Base-by-base conservation (phyloP, 768 basidiomycete genomes). In the Steccherinum ochraceum region DNA sequence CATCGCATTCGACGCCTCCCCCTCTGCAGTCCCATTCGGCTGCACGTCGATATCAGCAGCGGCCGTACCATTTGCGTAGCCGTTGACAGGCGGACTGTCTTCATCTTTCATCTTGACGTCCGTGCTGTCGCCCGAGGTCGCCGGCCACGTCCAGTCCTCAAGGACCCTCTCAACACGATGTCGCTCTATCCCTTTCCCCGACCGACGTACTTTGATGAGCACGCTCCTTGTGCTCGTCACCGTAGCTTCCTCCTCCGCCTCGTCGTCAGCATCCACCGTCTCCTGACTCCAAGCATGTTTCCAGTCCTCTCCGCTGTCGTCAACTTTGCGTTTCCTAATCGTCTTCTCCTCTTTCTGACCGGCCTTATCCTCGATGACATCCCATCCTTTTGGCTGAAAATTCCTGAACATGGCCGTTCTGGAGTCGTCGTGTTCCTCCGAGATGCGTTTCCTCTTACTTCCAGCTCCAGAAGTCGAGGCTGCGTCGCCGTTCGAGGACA, bases 381-480 rank as follows among this genome's bases (percentile, higher is more conserved):
- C 86, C 88, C 88, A 90, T 24, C 59, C 59, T 60, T 75, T 79
- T 0, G 84, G 87, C 62, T 72, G 76, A 70, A 87, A 90, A 61
- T 90, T 81, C 54, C 69, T 76, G 64, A 89, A 88, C 45, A 48
- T 50, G 57, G 52, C 44, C 13, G 50, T 54, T 12, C 52, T 57
- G 18, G 41, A 18, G 19, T 58, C 61, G 3, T 46, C 55, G 5
- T 47, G 51, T 30, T 53, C 52, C 40, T 54, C 56, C 21, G 56
- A 48, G 19, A 47, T 45, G 12, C 64, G 59, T 30, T 63, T 68
- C 20, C 68, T 61, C 47, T 68, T 68, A 39, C 44, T 50, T 43
- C 60, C 62, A 46, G 30, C 59, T 24, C 24, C 66, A 57, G 16
- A 61, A 35, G 30, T 60, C 18, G 55, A 19, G n/a, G 49, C 49